Evolutionary conservation across 768 basidiomycete species (phyloP).

Genomic region (Suillus decipiens): DNA sequence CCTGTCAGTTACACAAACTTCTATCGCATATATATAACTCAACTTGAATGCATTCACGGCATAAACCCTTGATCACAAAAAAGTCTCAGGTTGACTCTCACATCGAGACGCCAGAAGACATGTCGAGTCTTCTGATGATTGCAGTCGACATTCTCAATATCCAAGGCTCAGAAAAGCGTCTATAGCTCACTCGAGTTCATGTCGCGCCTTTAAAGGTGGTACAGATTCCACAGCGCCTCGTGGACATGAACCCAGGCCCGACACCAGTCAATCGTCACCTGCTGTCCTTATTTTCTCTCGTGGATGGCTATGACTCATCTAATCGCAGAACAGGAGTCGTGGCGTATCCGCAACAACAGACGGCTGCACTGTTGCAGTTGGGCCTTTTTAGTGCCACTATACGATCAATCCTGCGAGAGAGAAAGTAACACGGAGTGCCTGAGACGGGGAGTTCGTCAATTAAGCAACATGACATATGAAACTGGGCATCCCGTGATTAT

Average conservation of each 20-base stretch:
- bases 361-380: background rate
- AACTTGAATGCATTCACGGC: slow-evolving; percentile 6
- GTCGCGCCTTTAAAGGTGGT: background rate
- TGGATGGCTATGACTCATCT: background rate
- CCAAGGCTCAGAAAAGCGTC: background rate
- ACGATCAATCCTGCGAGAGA: background rate
- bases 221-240: background rate
- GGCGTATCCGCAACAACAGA: background rate
- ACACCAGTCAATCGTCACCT: background rate
- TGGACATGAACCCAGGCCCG: background rate
- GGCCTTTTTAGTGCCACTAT: background rate
- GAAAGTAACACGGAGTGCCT: background rate
- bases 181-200: background rate
- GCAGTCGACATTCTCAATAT: background rate
- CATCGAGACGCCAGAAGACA: background rate
- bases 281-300: background rate
- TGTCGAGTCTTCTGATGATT: background rate
- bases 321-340: background rate
- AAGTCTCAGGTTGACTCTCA: background rate
- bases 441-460: background rate
- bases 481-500: background rate
- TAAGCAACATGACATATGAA: background rate
- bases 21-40: too few relatives aligned
- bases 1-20: background rate
- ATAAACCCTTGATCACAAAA: slow-evolving; percentile 4